Base-by-base conservation (phyloP, 495 filamentous ascomycete genomes). In the Evansstolkia leycettana region DNA sequence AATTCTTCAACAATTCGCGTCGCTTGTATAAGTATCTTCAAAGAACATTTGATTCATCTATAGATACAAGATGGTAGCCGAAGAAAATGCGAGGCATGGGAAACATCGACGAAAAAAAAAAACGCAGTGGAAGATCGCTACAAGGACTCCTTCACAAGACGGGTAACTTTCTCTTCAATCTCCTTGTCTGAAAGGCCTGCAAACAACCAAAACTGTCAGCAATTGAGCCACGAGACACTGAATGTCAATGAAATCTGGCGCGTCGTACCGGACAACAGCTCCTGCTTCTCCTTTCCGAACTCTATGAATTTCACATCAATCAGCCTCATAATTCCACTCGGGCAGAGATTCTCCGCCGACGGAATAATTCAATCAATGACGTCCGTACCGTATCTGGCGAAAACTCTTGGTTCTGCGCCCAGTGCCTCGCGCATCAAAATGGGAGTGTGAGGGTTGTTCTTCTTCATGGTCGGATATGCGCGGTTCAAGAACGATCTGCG, bases 381-480 rank as follows among this genome's bases (percentile, higher is more conserved):
- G n/a, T 17, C 10, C 83, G 45, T 59, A 94, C 88, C 88, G 51
- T 89, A 98, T 78, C 90, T 69, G 41, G 92, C 87, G 58, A 80
- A 96, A 29, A 98, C 80, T 49, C 73, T 78, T 28, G 90, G 89
- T 52, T 82, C 60, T 28, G 76, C 82, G 41, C 78, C 84, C 33
- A 72, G 55, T 20, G 92, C 90, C 62, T 98, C 92, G 44, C 90
- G 82, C 34, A 98, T 73, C 69, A 98, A 64, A 60, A 98, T 96
- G 32, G 90, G 90, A 28, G 75, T 94, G 57, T 85, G 64, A 7
- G 90, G 90, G 65, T 98, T 96, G 69, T 90, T 79, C 73, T 93
- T 92, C 75, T 98, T 98, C 89, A 98, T 96, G 47, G 83, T 88
- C 5, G 90, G 92, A 62, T 98, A 98, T 37, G 88, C 83, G 57